Evolutionary conservation across 345 rosid genomes (phyloP).

Genomic region (Eucalyptus dawsonii): DNA sequence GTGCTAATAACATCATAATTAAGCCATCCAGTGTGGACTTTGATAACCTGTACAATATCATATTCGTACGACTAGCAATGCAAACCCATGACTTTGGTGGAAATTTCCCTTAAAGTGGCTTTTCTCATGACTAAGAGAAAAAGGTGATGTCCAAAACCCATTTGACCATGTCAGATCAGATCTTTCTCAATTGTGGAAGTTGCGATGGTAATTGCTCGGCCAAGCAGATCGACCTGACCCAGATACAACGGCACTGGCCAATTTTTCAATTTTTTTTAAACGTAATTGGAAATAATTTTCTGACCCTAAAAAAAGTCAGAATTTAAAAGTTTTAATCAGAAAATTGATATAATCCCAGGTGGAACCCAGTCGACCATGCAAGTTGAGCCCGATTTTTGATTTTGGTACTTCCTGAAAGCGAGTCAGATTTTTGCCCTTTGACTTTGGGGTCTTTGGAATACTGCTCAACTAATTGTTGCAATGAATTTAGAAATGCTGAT

Average conservation of each 20-base stretch:
- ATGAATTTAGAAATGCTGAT: background rate
- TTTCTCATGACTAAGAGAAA: background rate
- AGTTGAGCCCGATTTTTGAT: background rate
- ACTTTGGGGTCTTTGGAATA: background rate
- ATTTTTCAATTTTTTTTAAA: background rate
- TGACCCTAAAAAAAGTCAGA: background rate
- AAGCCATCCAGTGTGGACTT: background rate
- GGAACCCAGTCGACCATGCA: background rate
- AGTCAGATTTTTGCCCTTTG: background rate
- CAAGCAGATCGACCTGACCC: background rate
- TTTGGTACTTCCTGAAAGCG: background rate
- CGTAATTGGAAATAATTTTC: background rate
- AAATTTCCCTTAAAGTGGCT: background rate
- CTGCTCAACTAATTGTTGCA: background rate
- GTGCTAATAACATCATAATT: background rate
- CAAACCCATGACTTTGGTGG: background rate
- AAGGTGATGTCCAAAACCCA: background rate
- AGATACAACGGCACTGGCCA: background rate
- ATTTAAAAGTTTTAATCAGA: background rate
- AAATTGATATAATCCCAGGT: background rate
- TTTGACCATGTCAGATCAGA: background rate
- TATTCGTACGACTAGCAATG: background rate
- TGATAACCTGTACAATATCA: background rate
- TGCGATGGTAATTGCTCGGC: background rate
- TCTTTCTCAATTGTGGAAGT: background rate